A percentile compares a stretch with the other conserved stretches of the same genome.
phyloP scores from a whole-genome alignment of 352 stramenopile species.

The Blastocystis sp. region DNA sequence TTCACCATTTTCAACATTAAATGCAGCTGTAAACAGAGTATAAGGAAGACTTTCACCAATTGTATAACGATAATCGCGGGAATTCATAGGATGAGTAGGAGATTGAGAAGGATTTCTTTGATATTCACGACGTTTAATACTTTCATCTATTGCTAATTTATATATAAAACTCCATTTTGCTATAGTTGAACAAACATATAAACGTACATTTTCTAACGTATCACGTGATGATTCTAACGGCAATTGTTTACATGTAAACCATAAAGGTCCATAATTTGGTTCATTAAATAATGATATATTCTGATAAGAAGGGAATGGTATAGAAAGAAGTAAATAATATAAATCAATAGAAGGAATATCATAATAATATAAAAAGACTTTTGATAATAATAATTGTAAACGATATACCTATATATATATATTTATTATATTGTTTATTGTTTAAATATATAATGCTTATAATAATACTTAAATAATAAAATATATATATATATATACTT shows the following conservation, averaged over 20 bases:
- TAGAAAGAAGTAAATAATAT: slow-evolving; percentile 5
- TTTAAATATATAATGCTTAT: not conserved
- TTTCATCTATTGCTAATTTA: too few species aligned
- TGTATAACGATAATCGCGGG: too few species aligned
- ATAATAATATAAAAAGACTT: slow-evolving; percentile 24
- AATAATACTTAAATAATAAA: slow-evolving; percentile 35
- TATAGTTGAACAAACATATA: too few species aligned
- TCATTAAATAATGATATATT: slow-evolving; percentile 56
- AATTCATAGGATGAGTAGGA: too few species aligned
- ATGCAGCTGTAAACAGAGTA: too few species aligned
- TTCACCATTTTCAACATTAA: too few species aligned
- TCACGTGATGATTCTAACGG: too few species aligned
- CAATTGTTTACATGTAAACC: slow-evolving; percentile 54
- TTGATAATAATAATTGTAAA: slow-evolving; percentile 30
- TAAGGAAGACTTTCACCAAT: too few species aligned
- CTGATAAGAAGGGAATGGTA: slow-evolving; percentile 4
- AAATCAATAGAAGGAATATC: not conserved
- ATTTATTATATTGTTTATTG: not conserved
- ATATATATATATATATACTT: slow-evolving; percentile 38
- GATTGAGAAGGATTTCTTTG: too few species aligned
- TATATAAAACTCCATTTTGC: too few species aligned
- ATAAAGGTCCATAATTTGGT: slow-evolving; percentile 66
- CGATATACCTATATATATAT: slow-evolving; percentile 17
- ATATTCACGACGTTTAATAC: too few species aligned
- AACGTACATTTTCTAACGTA: too few species aligned